Percentiles rank a stretch among this genome's conserved stretches.
phyloP scores from a whole-genome alignment of 2,329 filamentous ascomycete species.

The Rhynchosporium secalis region DNA sequence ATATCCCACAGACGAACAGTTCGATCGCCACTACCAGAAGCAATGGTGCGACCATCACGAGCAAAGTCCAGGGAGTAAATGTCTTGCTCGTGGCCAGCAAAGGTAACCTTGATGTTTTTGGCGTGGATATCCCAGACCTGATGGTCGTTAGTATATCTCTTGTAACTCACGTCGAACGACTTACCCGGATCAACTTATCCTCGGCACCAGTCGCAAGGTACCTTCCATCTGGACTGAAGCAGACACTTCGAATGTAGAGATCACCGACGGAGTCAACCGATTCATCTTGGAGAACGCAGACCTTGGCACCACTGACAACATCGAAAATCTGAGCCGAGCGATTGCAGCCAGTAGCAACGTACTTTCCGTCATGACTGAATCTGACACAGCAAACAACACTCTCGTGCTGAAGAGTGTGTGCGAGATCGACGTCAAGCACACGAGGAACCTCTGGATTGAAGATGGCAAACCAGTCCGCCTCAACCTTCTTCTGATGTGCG shows the following conservation, averaged over 20 bases:
- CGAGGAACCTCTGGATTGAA: constrained; percentile 93
- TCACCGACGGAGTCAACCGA: constrained; percentile 85
- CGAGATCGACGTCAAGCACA: constrained; percentile 86
- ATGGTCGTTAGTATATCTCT: constrained; percentile 23
- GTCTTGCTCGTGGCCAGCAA: constrained; percentile 96
- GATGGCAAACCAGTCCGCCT: constrained; percentile 91
- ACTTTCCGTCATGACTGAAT: constrained; percentile 94
- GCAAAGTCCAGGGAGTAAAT: constrained; percentile 97
- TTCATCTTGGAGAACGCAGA: constrained; percentile 88
- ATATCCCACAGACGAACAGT: constrained; percentile 97
- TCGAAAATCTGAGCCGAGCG: constrained; percentile 99
- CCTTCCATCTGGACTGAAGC: constrained; percentile 95
- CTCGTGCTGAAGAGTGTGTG: constrained; percentile 89
- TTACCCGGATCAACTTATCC: constrained; percentile 92
- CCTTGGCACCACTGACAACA: constrained; percentile 80
- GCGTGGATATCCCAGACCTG: constrained; percentile 92
- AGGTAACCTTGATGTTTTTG: constrained; percentile 85
- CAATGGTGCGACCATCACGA: constrained; percentile 88
- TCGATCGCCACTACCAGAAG: constrained; percentile 90
- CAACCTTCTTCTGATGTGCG: constrained; percentile 83
- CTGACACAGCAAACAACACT: constrained; percentile 98
- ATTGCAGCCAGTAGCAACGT: constrained; percentile 95
- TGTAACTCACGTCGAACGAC: constrained; percentile 40
- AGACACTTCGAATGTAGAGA: constrained; percentile 95
- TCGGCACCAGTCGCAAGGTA: constrained; percentile 95